These are phyloP conservation scores for Pseudocercospora fijiensis DNA, from an alignment of 2,329 filamentous ascomycete species.

Conservation along the genomic window DNA sequence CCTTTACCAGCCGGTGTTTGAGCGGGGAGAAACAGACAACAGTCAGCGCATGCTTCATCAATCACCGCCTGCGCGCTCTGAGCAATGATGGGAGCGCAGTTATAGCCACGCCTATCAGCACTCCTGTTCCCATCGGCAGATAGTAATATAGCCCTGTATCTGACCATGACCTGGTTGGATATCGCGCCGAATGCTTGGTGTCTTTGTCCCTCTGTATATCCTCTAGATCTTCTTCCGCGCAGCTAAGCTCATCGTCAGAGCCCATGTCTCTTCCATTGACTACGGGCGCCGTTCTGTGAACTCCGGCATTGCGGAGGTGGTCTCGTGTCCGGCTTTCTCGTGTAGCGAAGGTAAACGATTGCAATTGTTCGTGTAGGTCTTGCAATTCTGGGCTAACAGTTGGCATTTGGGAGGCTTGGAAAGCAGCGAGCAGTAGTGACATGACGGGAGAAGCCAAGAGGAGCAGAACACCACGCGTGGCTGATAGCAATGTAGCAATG, in stretches of 20 bases:
- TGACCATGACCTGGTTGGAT: not conserved
- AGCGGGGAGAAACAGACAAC: not conserved
- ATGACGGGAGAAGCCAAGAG: not conserved
- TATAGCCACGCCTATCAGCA: conserved; percentile 7
- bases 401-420: not conserved
- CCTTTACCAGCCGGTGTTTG: not conserved
- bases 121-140: conserved; percentile 8
- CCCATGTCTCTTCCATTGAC: not conserved
- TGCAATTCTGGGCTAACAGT: not conserved
- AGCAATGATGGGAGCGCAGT: not conserved
- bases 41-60: not conserved
- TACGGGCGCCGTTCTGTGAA: not conserved
- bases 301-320: not conserved
- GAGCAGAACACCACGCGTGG: not conserved
- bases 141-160: not conserved
- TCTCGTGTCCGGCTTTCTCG: not conserved
- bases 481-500: not conserved
- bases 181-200: not conserved
- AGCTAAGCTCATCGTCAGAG: not conserved
- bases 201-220: conserved; percentile 24
- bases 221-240: conserved; percentile 25
- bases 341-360: not conserved
- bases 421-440: not conserved
- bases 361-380: not conserved
- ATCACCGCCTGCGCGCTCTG: not conserved